A percentile compares a stretch with the other conserved stretches of the same genome.
phyloP scores from a whole-genome alignment of 768 basidiomycete genomes.

The Trametes gibbosa region DNA sequence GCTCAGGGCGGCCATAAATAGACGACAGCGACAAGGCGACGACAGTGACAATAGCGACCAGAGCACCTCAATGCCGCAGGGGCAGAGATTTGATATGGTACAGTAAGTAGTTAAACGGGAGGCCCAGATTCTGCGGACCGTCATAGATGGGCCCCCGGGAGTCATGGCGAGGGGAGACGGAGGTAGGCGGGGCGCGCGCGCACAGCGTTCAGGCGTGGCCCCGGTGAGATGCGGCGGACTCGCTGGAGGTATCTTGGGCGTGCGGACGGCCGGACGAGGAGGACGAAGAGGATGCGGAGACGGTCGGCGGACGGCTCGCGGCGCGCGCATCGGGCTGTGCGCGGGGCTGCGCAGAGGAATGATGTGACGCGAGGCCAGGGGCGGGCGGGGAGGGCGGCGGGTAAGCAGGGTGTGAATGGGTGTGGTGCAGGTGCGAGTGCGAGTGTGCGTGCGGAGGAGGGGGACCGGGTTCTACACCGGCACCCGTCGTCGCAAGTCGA shows the following conservation, averaged over 20 bases:
- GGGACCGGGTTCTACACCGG: conserved; percentile 12
- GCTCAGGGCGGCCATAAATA: conserved; percentile 2
- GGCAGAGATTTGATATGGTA: not conserved
- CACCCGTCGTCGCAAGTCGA: conserved; percentile 17
- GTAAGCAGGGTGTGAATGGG: not conserved
- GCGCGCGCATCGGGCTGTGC: not conserved
- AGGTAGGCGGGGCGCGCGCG: not conserved
- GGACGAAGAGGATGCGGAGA: not conserved
- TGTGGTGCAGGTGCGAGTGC: not conserved
- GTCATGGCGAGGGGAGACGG: not conserved
- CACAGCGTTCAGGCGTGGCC: conserved; percentile 4
- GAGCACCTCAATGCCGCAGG: conserved; percentile 3
- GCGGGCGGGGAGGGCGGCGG: not conserved
- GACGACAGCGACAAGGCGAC: not conserved
- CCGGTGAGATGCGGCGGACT: conserved; percentile 2
- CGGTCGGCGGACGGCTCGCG: not conserved
- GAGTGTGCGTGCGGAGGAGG: not conserved
- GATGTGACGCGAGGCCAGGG: not conserved
- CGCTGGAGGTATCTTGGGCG: not conserved
- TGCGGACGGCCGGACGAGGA: not conserved
- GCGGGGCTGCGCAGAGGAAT: not conserved
- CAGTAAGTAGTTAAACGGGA: not conserved
- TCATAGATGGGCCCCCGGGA: not conserved
- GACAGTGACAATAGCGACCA: not conserved
- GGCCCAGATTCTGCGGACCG: not conserved